Base-by-base conservation (phyloP, 805 yeast genomes). In the Saturnispora ahearnii region DNA sequence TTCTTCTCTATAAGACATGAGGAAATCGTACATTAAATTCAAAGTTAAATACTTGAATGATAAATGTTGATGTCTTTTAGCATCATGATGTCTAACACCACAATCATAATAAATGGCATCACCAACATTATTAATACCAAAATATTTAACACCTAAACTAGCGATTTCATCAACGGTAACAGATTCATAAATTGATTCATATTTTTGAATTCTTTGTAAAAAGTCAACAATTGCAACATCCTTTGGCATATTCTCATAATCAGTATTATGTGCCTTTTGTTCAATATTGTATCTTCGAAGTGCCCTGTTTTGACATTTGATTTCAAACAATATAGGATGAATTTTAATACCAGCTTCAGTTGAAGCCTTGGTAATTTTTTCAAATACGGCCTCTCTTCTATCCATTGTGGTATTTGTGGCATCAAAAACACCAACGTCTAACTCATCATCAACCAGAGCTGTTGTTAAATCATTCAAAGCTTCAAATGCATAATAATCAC, bases 401-500 rank as follows among this genome's bases (percentile, higher is more conserved):
- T 63, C 65, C 50, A 69, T 74, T 4, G 90, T 84, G 5, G 87
- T 79, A 48, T 65, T 65, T 6, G 69, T 65, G n/a, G 93, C 93
- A 64, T 85, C 95, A 59, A 85, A 81, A 11, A 91, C 83, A 2
- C 97, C 99, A 4, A 91, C 93, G 5, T 90, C 82, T 1, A 96
- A 95, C n/a, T 78, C 73, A 1, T 89, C 93, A 22, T 77, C 73
- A 36, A 85, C 62, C 8, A 93, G 76, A 63, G 82, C 82, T 55
- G 85, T 84, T 24, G 88, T 71, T 46, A 93, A 68, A 59, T 83
- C 84, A 52, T 85, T 86, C 51, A 91, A 69, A 0, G 98, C 91
- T 58, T 90, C 95, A 79, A 87, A 81, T 0, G 98, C 98, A 95
- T 96, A 93, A 61, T 81, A 76, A 59, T 91, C 97, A 55, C 97